Conservation (phyloP, 2,329 filamentous ascomycete species). For the Plectosphaerella sp. region DNA sequence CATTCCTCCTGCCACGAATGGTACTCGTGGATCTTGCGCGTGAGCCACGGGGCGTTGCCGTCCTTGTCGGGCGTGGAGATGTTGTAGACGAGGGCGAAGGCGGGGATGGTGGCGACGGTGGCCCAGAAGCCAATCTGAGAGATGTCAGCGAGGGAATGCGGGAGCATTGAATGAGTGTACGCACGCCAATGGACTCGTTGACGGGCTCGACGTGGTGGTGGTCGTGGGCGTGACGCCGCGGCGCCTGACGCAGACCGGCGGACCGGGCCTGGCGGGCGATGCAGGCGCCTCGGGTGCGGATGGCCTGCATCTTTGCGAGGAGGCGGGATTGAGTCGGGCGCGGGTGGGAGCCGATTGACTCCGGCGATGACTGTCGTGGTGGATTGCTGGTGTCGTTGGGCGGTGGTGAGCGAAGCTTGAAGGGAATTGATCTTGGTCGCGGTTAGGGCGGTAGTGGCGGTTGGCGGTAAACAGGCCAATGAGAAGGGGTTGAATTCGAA, state of each 20-base stretch:
- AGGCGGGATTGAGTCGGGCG: neutral
- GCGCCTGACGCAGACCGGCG: slow-evolving; percentile 21
- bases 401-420: slow-evolving; percentile 5
- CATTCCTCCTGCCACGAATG: slow-evolving; percentile 42
- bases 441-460: slow-evolving; percentile 8
- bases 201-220: slow-evolving; percentile 38
- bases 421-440: slow-evolving; percentile 7
- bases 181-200: slow-evolving; percentile 54
- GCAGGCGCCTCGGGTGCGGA: slow-evolving; percentile 28
- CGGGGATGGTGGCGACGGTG: slow-evolving; percentile 38
- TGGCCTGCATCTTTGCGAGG: slow-evolving; percentile 27
- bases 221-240: slow-evolving; percentile 51
- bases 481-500: too few species aligned
- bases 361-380: neutral
- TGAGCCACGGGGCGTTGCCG: slow-evolving; percentile 44
- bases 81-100: slow-evolving; percentile 40
- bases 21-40: slow-evolving; percentile 41
- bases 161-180: slow-evolving; percentile 19
- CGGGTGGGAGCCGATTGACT: slow-evolving; percentile 7
- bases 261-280: slow-evolving; percentile 31
- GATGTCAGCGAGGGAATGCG: slow-evolving; percentile 3
- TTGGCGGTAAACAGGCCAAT: slow-evolving; percentile 2
- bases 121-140: slow-evolving; percentile 45
- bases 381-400: neutral
- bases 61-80: slow-evolving; percentile 42